These are phyloP conservation scores for Candida hungchunana DNA, from an alignment of 805 yeast genomes.

Conservation along the genomic window DNA sequence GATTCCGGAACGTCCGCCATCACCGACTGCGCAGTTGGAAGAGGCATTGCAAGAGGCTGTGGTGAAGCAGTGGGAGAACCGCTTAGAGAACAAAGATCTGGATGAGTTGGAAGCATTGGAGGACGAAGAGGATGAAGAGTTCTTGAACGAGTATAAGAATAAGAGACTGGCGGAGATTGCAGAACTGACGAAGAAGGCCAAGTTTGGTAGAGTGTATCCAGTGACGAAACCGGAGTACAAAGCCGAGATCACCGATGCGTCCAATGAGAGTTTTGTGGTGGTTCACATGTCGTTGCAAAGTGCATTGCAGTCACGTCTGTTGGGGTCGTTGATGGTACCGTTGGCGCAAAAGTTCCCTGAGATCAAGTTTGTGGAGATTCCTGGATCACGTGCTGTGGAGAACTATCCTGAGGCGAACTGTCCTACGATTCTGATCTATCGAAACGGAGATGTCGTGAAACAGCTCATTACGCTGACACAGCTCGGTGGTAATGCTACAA, in stretches of 20 bases:
- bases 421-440: conserved; percentile 85
- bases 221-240: conserved; percentile 86
- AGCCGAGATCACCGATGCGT: conserved; percentile 78
- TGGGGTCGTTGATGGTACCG: conserved; percentile 51
- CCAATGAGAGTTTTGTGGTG: conserved; percentile 60
- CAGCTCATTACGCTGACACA: conserved; percentile 78
- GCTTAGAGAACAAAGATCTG: conserved; percentile 71
- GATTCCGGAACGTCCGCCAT: conserved; percentile 86
- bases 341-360: conserved; percentile 71
- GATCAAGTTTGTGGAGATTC: conserved; percentile 86
- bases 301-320: conserved; percentile 67
- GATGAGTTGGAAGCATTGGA: conserved; percentile 85
- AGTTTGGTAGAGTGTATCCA: conserved; percentile 74
- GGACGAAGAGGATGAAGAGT: conserved; percentile 92
- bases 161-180: conserved; percentile 75
- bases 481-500: conserved; percentile 81
- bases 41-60: conserved; percentile 84
- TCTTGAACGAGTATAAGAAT: conserved; percentile 69
- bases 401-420: conserved; percentile 86
- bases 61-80: conserved; percentile 70
- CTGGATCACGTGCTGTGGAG: conserved; percentile 88
- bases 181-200: conserved; percentile 48
- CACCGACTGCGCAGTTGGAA: conserved; percentile 83
- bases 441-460: conserved; percentile 70
- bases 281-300: conserved; percentile 73